Evolutionary conservation across 306 rosid genomes (phyloP).

Genomic region (Oemleria cerasiformis): DNA sequence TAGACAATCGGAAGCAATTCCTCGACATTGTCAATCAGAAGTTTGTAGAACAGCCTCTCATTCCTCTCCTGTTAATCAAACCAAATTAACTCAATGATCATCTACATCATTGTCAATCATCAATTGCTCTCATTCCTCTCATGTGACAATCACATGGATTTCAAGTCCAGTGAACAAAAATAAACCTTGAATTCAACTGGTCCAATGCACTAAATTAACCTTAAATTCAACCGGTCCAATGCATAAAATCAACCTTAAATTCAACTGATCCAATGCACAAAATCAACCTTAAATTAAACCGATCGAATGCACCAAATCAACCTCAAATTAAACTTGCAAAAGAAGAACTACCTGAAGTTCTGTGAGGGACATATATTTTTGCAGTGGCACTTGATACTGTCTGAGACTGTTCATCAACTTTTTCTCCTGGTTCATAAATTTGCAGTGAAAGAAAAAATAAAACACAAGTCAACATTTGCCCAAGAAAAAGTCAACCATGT

Average conservation of each 20-base stretch:
- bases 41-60: conserved; percentile 80
- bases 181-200: too few relatives aligned
- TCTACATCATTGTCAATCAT: too few relatives aligned
- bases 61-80: conserved; percentile 76
- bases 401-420: conserved; percentile 62
- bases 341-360: conserved; percentile 72
- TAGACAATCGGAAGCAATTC: conserved; percentile 90
- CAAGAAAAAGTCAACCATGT: background rate
- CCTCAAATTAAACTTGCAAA: background rate
- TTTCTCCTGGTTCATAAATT: conserved; percentile 57
- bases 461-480: background rate
- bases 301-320: too few relatives aligned
- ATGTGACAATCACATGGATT: too few relatives aligned
- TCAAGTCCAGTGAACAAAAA: too few relatives aligned
- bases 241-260: too few relatives aligned
- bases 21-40: conserved; percentile 79
- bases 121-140: too few relatives aligned
- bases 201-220: background rate
- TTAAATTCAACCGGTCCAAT: background rate
- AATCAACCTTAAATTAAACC: too few relatives aligned
- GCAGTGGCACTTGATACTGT: conserved; percentile 80
- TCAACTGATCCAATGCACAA: background rate
- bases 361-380: conserved; percentile 76
- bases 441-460: conserved; percentile 2
- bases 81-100: conserved; percentile 1